Base-by-base conservation (phyloP, 306 rosid genomes). In the Fragaria vesca region DNA sequence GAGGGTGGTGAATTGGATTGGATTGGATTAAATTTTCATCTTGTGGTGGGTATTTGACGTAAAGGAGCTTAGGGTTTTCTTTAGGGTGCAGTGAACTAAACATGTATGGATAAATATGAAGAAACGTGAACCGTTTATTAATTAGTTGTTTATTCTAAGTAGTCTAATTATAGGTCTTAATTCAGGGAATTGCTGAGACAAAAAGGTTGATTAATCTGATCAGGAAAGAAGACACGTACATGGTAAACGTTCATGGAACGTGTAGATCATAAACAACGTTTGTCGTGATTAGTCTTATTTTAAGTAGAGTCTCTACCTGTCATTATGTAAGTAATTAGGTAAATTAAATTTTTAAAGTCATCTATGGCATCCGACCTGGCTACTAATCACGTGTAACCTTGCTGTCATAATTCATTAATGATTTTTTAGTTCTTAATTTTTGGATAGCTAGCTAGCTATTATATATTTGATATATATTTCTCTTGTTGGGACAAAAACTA, bases 51-150 rank as follows among this genome's bases (percentile, higher is more conserved):
- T 55, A 40, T 48, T 54, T 61, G 51, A 40, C 74, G 46, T 65
- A 71, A 76, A 72, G 67, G 50, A 40, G 43, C 43, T 6, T 26
- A 12, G 60, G 75, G 69, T 38, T 71, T 69, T 60, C 67, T 60
- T 46, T 47, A 38, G 15, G 65, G 48, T n/a, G n/a, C 34, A 10
- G 50, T 20, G 3, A 46, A 17, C 72, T 6, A 40, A 40, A 40
- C 43, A 0, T 28, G 30, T 3, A 65, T n/a, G 3, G 30, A 12
- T 30, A 6, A 12, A 9, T 13, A 66, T 1, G 43, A 38, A 34
- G 50, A 32, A 36, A 75, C 21, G 30, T 62, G 48, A 6, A 3
- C 71, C 3, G 62, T 47, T 13, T 0, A 2, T 47, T 47, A 32
- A 51, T 20, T 7, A 17, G 12, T 76, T 38, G 12, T 34, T 66